Conservation (phyloP, 495 filamentous ascomycete genomes). For the Antarctomyces pellizariae region DNA sequence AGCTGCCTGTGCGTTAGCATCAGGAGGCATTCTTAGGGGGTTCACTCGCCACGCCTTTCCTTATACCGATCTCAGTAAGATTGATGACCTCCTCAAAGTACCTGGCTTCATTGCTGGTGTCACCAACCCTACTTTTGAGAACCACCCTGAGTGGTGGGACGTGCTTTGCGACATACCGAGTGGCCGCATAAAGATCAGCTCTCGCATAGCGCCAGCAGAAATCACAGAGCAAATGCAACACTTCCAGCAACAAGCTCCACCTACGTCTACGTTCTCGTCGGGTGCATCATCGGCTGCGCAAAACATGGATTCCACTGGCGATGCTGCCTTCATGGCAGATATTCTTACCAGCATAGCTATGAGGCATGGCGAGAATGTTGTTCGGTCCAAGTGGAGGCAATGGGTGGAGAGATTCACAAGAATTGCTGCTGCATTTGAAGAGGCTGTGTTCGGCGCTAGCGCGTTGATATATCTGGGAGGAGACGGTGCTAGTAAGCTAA, state of each 20-base stretch:
- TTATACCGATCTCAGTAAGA: conserved; percentile 93
- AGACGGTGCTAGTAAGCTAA: conserved; percentile 38
- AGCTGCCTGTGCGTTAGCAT: conserved; percentile 77
- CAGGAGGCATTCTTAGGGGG: conserved; percentile 79
- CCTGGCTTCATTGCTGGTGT: conserved; percentile 96
- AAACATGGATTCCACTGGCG: conserved; percentile 55
- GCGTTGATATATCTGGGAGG: conserved; percentile 64
- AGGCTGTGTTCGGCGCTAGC: conserved; percentile 75
- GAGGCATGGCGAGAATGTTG: conserved; percentile 70
- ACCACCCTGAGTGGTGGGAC: conserved; percentile 97
- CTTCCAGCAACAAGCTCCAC: conserved; percentile 60
- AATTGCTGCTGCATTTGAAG: conserved; percentile 83
- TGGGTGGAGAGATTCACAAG: conserved; percentile 83
- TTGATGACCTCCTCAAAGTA: conserved; percentile 86
- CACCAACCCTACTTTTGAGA: conserved; percentile 87
- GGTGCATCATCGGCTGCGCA: conserved; percentile 16
- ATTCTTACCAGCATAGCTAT: conserved; percentile 62
- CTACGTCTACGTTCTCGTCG: conserved; percentile 23
- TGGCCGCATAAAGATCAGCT: conserved; percentile 83
- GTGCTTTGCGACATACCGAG: conserved; percentile 81
- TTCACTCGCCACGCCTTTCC: conserved; percentile 97
- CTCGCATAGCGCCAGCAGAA: conserved; percentile 47
- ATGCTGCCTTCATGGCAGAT: conserved; percentile 71
- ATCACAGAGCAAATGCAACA: conserved; percentile 61
- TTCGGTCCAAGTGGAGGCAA: conserved; percentile 72